Percentiles rank a stretch among this genome's conserved stretches.
phyloP scores from a whole-genome alignment of 73 alveolate genomes.

The Strombidium stylifer region DNA sequence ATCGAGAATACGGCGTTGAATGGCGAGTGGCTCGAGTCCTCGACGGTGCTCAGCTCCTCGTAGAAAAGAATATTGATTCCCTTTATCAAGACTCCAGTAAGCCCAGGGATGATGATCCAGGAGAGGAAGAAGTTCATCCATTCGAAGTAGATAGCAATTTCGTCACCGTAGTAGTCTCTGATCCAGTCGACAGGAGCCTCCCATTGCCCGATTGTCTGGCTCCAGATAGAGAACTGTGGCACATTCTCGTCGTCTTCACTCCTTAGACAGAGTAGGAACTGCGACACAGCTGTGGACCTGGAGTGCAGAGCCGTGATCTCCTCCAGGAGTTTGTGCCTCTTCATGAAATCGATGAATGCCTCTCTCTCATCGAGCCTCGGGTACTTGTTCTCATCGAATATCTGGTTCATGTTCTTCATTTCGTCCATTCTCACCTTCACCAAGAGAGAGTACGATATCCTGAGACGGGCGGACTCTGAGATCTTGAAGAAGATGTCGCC shows the following conservation, averaged over 20 bases:
- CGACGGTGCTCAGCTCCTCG: too few species aligned
- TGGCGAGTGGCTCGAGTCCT: conserved; percentile 6
- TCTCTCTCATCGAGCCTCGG: conserved; percentile 31
- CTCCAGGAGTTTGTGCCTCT: conserved; percentile 15
- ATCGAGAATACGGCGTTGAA: conserved; percentile 21
- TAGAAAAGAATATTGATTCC: neutral
- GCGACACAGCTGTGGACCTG: conserved; percentile 16
- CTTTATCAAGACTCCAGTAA: neutral
- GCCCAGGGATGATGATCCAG: conserved; percentile 55
- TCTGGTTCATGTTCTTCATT: conserved; percentile 5
- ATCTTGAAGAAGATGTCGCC: neutral
- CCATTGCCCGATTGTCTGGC: conserved; percentile 18
- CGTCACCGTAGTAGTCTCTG: conserved; percentile 83
- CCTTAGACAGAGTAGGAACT: conserved; percentile 1
- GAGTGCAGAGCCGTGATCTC: conserved; percentile 55
- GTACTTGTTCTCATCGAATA: conserved; percentile 2
- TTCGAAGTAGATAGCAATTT: conserved; percentile 77
- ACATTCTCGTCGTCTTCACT: too few species aligned
- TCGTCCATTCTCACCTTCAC: conserved; percentile 20
- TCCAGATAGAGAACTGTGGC: too few species aligned
- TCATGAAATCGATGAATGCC: conserved; percentile 33
- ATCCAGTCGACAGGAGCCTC: conserved; percentile 40
- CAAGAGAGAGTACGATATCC: conserved; percentile 25
- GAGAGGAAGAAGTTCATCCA: conserved; percentile 57
- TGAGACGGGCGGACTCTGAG: conserved; percentile 39